Base-by-base conservation (phyloP, 345 rosid species). In the Camelina sativa region DNA sequence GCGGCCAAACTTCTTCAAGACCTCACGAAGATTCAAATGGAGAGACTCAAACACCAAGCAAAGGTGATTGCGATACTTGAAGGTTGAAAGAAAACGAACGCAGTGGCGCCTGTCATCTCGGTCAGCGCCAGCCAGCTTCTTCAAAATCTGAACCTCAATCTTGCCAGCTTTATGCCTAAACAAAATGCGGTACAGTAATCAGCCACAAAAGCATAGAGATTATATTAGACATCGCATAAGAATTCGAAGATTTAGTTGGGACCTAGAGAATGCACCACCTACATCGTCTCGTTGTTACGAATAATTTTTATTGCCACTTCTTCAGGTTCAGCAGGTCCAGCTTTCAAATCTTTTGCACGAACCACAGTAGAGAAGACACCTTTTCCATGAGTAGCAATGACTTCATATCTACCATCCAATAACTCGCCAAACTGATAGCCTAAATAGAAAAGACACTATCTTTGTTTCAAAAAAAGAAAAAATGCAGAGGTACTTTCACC, bases 11-110 rank as follows among this genome's bases (percentile, higher is more conserved):
- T 89, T 96, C 90, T 96, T 96, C 81, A 96, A 84, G 67, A 96
- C 93, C 86, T 96, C 98, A 71, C 98, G 99, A 55, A 96, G 92
- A 84, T 96, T 96, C 95, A 96, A 89, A 82, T 88, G 96, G 67
- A 92, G 99, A 52, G 98, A 96, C 84, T 92, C 99, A 82, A 92
- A 96, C 79, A 96, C 99, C 84, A 96, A 86, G 83, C 98, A 96
- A 60, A 92, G 89, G 87, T 96, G 99, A 84, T 96, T 89, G 81
- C 98, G 85, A 80, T 88, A 96, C 86, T 89, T 96, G 76, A 96
- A 92, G 83, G 91, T 91, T 59, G 97, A 88, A 81, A 91, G 83
- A 71, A 91, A 91, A 58, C 93, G 87, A 84, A 96, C 91, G 57
- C 99, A 96, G 72, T 91, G 99, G 67, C 98, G 91, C 80, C 82